phyloP scores from a whole-genome alignment of 441 rosid genomes.

The Rhodomyrtus psidioides region DNA sequence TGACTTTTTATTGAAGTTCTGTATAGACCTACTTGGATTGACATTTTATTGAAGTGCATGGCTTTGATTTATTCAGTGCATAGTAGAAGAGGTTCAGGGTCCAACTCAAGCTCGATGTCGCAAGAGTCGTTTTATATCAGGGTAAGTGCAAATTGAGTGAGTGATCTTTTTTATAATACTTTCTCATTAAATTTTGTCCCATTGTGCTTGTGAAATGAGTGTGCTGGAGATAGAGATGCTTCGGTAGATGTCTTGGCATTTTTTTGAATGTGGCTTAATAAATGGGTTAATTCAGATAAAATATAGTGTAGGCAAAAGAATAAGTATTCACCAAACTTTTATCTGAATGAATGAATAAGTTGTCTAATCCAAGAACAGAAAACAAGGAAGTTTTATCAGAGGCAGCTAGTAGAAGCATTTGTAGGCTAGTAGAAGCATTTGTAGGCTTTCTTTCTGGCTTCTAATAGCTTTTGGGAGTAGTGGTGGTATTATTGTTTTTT shows the following conservation, averaged over 20 bases:
- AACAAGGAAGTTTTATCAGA: background rate
- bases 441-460: background rate
- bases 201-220: background rate
- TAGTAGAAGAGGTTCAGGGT: slow-evolving; percentile 98
- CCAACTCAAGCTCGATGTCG: slow-evolving; percentile 96
- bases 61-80: slow-evolving; percentile 52
- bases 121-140: slow-evolving; percentile 93
- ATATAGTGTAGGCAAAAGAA: background rate
- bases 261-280: background rate
- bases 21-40: background rate
- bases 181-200: background rate
- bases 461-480: background rate
- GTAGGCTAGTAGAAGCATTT: background rate
- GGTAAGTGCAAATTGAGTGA: slow-evolving; percentile 37
- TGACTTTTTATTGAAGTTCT: background rate
- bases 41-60: background rate
- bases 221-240: background rate
- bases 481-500: background rate
- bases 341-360: background rate
- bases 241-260: background rate
- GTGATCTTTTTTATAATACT: background rate
- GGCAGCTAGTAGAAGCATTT: background rate
- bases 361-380: background rate
- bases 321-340: background rate
- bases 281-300: background rate